Evolutionary conservation across 352 stramenopile species (phyloP).

Genomic region (Globisporangium sylvaticum): DNA sequence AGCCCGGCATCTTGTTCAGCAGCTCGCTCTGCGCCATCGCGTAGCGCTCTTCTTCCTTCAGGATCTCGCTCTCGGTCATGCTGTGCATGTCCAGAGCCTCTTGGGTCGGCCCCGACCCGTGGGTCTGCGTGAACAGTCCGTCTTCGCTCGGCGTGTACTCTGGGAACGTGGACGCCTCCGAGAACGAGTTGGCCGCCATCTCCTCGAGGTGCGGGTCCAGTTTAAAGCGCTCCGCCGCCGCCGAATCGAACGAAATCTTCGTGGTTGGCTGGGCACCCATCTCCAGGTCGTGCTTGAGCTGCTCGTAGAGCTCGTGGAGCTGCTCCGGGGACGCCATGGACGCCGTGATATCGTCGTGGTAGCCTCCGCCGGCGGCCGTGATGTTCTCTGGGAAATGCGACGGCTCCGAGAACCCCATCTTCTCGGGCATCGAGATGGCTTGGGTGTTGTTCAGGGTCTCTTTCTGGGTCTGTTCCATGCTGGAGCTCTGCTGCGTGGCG

Average conservation of each 20-base stretch:
- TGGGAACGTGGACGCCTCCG: conserved; percentile 59
- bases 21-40: conserved; percentile 34
- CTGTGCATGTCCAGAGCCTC: conserved; percentile 1
- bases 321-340: conserved; percentile 14
- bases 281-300: conserved; percentile 25
- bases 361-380: conserved; percentile 19
- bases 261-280: conserved; percentile 8
- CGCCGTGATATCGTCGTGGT: conserved; percentile 26
- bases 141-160: conserved; percentile 62
- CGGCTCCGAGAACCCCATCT: conserved; percentile 24
- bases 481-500: conserved; percentile 5
- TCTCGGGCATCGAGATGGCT: background rate
- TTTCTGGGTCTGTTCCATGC: background rate
- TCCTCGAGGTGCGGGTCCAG: conserved; percentile 45
- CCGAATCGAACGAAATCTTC: conserved; percentile 18
- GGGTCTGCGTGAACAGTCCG: conserved; percentile 33
- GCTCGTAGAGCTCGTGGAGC: conserved; percentile 17
- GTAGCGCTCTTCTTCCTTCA: conserved; percentile 4
- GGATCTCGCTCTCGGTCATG: conserved; percentile 5
- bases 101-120: conserved; percentile 9
- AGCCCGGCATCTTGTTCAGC: conserved; percentile 33
- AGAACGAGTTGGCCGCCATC: conserved; percentile 47
- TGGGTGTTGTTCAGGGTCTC: background rate
- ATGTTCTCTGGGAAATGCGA: conserved; percentile 35
- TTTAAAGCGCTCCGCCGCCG: conserved; percentile 20